These are phyloP conservation scores for Farysia itapuensis DNA, from an alignment of 1,284 basidiomycete species.

Conservation along the genomic window DNA sequence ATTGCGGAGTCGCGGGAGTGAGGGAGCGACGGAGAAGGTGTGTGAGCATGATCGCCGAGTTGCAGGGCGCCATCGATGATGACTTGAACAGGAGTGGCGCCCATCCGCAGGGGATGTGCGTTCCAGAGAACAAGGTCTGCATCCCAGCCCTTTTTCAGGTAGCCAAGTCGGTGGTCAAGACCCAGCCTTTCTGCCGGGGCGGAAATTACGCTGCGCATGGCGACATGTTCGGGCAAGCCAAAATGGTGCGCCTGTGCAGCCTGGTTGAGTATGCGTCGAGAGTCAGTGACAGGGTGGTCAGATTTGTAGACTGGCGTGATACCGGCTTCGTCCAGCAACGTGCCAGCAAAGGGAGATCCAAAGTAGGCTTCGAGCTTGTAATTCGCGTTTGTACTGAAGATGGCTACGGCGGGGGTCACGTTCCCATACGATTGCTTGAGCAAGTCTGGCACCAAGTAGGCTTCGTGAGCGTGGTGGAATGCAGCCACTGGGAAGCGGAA, in stretches of 20 bases:
- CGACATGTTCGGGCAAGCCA: constrained; percentile 65
- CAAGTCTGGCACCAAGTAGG: constrained; percentile 78
- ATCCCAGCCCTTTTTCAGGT: constrained; percentile 67
- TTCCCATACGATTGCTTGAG: constrained; percentile 70
- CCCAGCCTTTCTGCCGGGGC: constrained; percentile 77
- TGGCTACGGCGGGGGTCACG: constrained; percentile 69
- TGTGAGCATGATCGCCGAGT: constrained; percentile 27
- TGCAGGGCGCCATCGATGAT: constrained; percentile 68
- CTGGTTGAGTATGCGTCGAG: constrained; percentile 77
- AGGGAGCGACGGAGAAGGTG: constrained; percentile 10
- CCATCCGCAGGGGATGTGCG: constrained; percentile 71
- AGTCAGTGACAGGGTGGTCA: constrained; percentile 74
- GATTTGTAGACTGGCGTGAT: constrained; percentile 72
- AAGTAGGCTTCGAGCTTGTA: constrained; percentile 85
- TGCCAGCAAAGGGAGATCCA: constrained; percentile 80
- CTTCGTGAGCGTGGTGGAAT: constrained; percentile 84
- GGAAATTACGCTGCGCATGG: constrained; percentile 73
- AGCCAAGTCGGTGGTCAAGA: constrained; percentile 78
- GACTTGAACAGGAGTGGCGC: constrained; percentile 66
- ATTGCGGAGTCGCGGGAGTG: constrained; percentile 1
- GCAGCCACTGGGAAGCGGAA: constrained; percentile 69
- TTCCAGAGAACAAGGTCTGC: constrained; percentile 85
- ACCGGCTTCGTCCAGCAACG: constrained; percentile 71
- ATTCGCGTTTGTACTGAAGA: constrained; percentile 73
- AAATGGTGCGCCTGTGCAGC: constrained; percentile 84